Evolutionary conservation across 2,329 filamentous ascomycete genomes (phyloP).

Genomic region (Fusarium caatingaense): DNA sequence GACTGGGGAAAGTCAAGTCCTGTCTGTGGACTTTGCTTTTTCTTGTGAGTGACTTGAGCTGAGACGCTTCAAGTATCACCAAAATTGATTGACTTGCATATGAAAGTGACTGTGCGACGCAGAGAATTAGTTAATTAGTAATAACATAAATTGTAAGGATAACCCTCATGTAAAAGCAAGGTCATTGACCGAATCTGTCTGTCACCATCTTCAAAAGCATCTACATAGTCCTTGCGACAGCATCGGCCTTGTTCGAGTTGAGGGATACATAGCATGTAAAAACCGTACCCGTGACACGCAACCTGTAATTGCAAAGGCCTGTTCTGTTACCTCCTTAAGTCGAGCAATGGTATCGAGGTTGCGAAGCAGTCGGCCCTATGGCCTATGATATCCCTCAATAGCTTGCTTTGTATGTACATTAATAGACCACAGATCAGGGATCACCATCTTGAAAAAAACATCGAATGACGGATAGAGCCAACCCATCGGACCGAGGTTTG

Average conservation of each 20-base stretch:
- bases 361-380: constrained; percentile 16
- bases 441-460: constrained; percentile 6
- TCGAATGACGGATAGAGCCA: constrained; percentile 12
- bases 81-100: constrained; percentile 3
- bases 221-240: background rate
- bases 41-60: constrained; percentile 12
- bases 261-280: background rate
- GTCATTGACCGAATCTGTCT: background rate
- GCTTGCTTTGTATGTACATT: background rate
- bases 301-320: background rate
- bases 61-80: constrained; percentile 26
- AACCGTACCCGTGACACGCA: background rate
- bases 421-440: background rate
- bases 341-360: constrained; percentile 10
- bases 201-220: background rate
- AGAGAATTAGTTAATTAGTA: background rate
- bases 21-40: constrained; percentile 17
- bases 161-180: background rate
- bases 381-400: constrained; percentile 8
- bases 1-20: constrained; percentile 24
- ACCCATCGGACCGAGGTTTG: constrained; percentile 40
- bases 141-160: background rate
- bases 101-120: background rate
- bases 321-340: background rate
- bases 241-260: background rate